Percentiles rank a stretch among this genome's conserved stretches.
Conservation (phyloP, 2,329 filamentous ascomycete species). For the Apiospora malaysiana region DNA sequence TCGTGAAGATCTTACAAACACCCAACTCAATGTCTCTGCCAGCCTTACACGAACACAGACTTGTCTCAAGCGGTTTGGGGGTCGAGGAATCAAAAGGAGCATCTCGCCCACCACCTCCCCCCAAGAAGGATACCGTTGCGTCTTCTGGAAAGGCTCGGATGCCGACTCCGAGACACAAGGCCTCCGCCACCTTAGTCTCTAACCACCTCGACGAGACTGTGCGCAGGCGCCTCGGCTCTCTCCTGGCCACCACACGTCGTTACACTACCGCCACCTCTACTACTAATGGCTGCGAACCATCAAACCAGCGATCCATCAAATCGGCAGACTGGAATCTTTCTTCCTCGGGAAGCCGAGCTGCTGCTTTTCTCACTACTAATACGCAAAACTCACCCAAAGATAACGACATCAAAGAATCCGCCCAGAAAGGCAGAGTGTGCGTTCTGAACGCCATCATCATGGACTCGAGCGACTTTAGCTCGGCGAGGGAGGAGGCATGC, state of each 20-base stretch:
- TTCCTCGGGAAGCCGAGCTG: background rate
- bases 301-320: background rate
- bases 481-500: constrained; percentile 24
- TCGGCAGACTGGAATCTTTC: background rate
- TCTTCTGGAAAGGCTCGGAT: background rate
- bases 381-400: background rate
- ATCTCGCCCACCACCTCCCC: background rate
- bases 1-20: background rate
- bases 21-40: constrained; percentile 20
- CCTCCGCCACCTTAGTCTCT: background rate
- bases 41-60: constrained; percentile 8
- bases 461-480: constrained; percentile 6
- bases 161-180: constrained; percentile 2
- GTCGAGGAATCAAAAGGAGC: background rate
- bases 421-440: background rate
- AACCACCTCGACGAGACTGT: constrained; percentile 10
- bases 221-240: constrained; percentile 13
- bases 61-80: background rate
- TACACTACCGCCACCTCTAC: background rate
- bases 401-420: background rate
- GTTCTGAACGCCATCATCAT: constrained; percentile 12
- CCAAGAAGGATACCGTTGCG: background rate
- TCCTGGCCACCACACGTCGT: background rate
- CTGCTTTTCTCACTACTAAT: background rate
- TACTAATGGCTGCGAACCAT: constrained; percentile 3